phyloP scores from a whole-genome alignment of 768 basidiomycete species.

The Suillus plorans region DNA sequence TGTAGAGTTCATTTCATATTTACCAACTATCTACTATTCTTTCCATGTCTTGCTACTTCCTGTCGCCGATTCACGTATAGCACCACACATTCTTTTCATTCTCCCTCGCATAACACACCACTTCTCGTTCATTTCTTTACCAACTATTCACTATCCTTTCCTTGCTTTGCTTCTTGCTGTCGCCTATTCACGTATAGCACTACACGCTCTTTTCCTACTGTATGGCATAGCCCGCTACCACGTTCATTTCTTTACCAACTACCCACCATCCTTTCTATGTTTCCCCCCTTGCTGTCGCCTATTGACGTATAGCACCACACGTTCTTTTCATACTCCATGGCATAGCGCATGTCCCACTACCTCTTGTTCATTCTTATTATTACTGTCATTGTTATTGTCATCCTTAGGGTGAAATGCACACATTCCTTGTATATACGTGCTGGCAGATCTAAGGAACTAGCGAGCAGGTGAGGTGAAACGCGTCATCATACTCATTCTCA shows the following conservation, averaged over 20 bases:
- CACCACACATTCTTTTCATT: background rate
- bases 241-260: no score
- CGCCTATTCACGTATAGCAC: background rate
- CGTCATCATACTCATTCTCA: constrained; percentile 3
- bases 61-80: background rate
- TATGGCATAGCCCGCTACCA: no score
- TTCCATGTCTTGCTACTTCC: background rate
- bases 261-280: no score
- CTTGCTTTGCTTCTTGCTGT: background rate
- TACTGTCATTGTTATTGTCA: background rate
- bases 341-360: background rate
- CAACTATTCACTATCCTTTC: background rate
- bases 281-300: no score
- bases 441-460: background rate
- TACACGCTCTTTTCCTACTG: background rate
- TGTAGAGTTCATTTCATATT: background rate
- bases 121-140: background rate
- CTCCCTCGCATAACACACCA: background rate
- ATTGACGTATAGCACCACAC: no score
- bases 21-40: background rate
- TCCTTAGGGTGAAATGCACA: background rate
- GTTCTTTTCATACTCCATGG: background rate
- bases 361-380: background rate
- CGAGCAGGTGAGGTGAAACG: background rate
- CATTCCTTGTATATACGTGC: background rate